A percentile compares a stretch with the other conserved stretches of the same genome.
Evolutionary conservation across 495 filamentous ascomycete genomes (phyloP).

Genomic region (Lasiosphaeriaceae sp.): DNA sequence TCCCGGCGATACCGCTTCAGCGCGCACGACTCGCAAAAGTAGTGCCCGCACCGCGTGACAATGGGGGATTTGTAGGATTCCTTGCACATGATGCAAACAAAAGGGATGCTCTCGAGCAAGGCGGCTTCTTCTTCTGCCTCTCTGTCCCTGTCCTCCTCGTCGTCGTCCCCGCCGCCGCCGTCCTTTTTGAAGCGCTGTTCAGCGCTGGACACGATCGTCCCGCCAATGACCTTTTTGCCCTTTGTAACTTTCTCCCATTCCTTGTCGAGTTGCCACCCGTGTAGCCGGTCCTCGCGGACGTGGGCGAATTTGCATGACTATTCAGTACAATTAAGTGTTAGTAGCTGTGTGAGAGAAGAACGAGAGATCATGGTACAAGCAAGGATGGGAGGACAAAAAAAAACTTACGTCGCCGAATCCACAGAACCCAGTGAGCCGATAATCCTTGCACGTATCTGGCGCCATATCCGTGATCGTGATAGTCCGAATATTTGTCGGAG

Average conservation of each 20-base stretch:
- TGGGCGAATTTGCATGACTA: slow-evolving; percentile 76
- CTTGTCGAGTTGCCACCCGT: slow-evolving; percentile 90
- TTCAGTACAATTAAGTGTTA: neutral
- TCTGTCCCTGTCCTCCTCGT: slow-evolving; percentile 37
- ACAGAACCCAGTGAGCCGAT: slow-evolving; percentile 75
- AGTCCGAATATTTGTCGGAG: slow-evolving; percentile 84
- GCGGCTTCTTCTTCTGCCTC: slow-evolving; percentile 71
- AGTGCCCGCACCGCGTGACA: slow-evolving; percentile 88
- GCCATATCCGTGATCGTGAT: slow-evolving; percentile 88
- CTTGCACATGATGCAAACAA: slow-evolving; percentile 91
- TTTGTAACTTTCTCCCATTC: slow-evolving; percentile 89
- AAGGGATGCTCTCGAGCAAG: slow-evolving; percentile 82
- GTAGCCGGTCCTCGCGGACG: slow-evolving; percentile 79
- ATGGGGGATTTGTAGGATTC: slow-evolving; percentile 77
- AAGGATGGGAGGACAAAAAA: neutral
- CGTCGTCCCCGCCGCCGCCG: slow-evolving; percentile 38
- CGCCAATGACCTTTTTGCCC: slow-evolving; percentile 63
- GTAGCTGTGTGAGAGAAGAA: no score
- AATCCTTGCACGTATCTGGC: slow-evolving; percentile 95
- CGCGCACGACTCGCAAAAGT: slow-evolving; percentile 90
- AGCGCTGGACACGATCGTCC: slow-evolving; percentile 60
- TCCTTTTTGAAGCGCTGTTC: slow-evolving; percentile 38
- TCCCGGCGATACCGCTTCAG: slow-evolving; percentile 73
- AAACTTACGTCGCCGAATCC: slow-evolving; percentile 1
- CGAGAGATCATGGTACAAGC: neutral